Evolutionary conservation across 352 stramenopile species (phyloP).

Genomic region (Phytophthora nicotianae): DNA sequence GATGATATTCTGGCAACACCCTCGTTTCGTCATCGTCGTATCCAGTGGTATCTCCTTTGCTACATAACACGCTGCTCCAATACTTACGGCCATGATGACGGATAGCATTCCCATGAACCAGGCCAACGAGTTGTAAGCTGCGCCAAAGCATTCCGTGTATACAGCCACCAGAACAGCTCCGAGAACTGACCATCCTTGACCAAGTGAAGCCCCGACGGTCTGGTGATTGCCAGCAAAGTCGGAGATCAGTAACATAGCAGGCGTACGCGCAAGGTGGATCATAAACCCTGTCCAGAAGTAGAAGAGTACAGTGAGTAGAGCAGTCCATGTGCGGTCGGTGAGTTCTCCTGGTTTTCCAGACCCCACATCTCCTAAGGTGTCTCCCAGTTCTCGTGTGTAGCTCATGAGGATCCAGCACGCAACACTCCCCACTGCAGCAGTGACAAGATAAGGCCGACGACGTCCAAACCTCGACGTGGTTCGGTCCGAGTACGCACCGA

Average conservation of each 20-base stretch:
- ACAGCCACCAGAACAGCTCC: constrained; percentile 50
- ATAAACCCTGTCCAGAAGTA: constrained; percentile 72
- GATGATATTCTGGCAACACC: constrained; percentile 19
- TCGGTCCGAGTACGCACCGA: constrained; percentile 49
- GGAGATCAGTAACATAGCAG: constrained; percentile 52
- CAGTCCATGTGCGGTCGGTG: constrained; percentile 52
- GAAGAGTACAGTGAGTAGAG: constrained; percentile 55
- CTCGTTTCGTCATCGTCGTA: constrained; percentile 17
- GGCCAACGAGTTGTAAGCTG: constrained; percentile 49
- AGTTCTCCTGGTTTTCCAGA: constrained; percentile 29
- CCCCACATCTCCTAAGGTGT: constrained; percentile 46
- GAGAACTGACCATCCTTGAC: constrained; percentile 53
- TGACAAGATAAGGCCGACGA: constrained; percentile 47
- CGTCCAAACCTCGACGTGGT: constrained; percentile 42
- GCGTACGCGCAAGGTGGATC: constrained; percentile 58
- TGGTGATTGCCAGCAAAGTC: constrained; percentile 64
- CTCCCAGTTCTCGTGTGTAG: constrained; percentile 51
- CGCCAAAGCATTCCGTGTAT: constrained; percentile 59
- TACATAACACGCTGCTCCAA: constrained; percentile 35
- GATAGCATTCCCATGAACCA: constrained; percentile 63
- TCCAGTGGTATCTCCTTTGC: constrained; percentile 41
- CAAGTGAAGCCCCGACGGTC: constrained; percentile 47
- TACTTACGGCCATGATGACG: constrained; percentile 37
- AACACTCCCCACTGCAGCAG: constrained; percentile 35
- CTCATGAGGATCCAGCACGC: constrained; percentile 62